Conservation (phyloP, 768 basidiomycete species). For the Phlebiopsis flavidoalba region DNA sequence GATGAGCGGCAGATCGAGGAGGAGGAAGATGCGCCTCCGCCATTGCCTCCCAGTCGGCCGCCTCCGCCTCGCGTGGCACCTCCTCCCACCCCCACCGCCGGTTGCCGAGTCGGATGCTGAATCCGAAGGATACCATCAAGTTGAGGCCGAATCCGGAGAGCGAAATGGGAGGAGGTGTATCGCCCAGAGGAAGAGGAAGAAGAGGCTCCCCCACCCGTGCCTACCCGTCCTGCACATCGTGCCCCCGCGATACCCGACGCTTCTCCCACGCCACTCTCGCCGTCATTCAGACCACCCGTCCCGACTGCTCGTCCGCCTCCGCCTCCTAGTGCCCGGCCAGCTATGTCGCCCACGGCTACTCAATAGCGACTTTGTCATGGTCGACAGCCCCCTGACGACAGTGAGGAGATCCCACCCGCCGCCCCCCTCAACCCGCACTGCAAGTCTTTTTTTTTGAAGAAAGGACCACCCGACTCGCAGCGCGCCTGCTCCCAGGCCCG, state of each 20-base stretch:
- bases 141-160: conserved; percentile 70
- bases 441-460: conserved; percentile 18
- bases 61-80: conserved; percentile 14
- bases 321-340: too few relatives aligned
- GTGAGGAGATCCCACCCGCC: conserved; percentile 32
- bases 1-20: conserved; percentile 8
- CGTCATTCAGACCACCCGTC: conserved; percentile 9
- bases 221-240: conserved; percentile 38
- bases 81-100: conserved; percentile 12
- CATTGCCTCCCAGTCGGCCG: too few relatives aligned
- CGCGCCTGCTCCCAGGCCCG: too few relatives aligned
- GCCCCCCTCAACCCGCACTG: conserved; percentile 38
- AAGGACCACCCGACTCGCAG: conserved; percentile 32
- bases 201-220: conserved; percentile 46
- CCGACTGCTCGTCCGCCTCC: too few relatives aligned
- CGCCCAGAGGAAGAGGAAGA: conserved; percentile 46
- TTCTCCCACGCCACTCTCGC: conserved; percentile 13
- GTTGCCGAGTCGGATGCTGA: conserved; percentile 40
- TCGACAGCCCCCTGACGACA: conserved; percentile 23
- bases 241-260: conserved; percentile 13
- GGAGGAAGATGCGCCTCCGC: conserved; percentile 9
- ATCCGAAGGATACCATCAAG: conserved; percentile 43
- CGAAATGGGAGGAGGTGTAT: conserved; percentile 61
- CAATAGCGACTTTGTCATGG: conserved; percentile 29
- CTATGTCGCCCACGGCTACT: conserved; percentile 11